Conservation (phyloP, 495 filamentous ascomycete species). For the Podospora comata region DNA sequence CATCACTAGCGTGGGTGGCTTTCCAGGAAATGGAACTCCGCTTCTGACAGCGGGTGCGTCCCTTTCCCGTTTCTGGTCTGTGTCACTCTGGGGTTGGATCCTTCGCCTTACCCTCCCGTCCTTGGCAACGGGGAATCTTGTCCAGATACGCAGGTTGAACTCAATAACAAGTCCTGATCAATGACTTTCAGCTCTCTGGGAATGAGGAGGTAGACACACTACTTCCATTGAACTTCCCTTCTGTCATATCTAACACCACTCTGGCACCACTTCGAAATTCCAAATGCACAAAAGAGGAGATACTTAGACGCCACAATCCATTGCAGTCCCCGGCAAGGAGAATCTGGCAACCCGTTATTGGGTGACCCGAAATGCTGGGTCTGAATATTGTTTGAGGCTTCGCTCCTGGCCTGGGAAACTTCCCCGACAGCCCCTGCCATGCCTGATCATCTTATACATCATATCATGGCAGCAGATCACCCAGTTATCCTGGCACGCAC, state of each 20-base stretch:
- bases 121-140: neutral
- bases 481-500: neutral
- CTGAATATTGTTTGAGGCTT: neutral
- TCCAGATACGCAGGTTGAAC: no score
- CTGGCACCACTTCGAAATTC: no score
- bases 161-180: no score
- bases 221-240: no score
- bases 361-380: neutral
- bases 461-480: neutral
- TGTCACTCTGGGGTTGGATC: neutral
- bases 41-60: slow-evolving; percentile 10
- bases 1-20: neutral
- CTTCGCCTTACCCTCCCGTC: neutral
- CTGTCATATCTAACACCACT: no score
- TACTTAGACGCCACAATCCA: neutral
- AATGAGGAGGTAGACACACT: no score
- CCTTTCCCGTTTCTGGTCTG: neutral
- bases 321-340: neutral
- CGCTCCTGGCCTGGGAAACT: neutral
- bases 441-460: neutral
- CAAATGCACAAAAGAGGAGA: neutral
- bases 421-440: neutral
- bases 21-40: neutral
- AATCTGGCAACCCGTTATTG: neutral
- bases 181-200: no score